Percentiles rank a stretch among this genome's conserved stretches.
phyloP scores from a whole-genome alignment of 495 filamentous ascomycete species.

The Jackrogersella multiformis region DNA sequence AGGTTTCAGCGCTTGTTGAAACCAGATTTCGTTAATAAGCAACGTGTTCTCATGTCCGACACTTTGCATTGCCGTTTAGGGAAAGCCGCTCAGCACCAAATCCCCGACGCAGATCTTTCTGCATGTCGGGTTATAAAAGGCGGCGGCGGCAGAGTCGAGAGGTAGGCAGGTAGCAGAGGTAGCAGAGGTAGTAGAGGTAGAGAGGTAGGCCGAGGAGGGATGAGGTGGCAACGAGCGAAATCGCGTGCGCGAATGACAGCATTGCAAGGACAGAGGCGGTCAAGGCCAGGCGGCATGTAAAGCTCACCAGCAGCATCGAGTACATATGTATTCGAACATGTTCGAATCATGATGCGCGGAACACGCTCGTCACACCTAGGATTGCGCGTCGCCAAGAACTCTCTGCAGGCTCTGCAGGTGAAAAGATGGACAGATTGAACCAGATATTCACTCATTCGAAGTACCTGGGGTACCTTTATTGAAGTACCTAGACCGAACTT shows the following conservation, averaged over 20 bases:
- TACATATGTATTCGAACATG: conserved; percentile 5
- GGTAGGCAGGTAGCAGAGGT: conserved; percentile 7
- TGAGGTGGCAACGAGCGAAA: conserved; percentile 40
- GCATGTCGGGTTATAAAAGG: conserved; percentile 23
- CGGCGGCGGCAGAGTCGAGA: conserved; percentile 14
- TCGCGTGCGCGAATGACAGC: conserved; percentile 42
- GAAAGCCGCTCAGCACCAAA: conserved; percentile 29
- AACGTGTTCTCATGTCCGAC: conserved; percentile 25
- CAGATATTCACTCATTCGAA: conserved; percentile 18
- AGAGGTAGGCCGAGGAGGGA: conserved; percentile 11
- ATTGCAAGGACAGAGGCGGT: conserved; percentile 43
- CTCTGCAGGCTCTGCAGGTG: conserved; percentile 37
- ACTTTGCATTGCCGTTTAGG: conserved; percentile 25
- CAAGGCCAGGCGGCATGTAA: conserved; percentile 38
- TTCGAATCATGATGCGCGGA: conserved; percentile 46
- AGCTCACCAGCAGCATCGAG: conserved; percentile 41
- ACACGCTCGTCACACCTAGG: conserved; percentile 48
- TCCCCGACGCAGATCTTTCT: conserved; percentile 22
- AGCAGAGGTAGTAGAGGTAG: neutral
- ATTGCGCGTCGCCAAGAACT: conserved; percentile 50
- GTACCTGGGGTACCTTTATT: no score
- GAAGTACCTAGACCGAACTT: conserved; percentile 1
- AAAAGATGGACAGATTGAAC: conserved; percentile 20
- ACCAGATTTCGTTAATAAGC: conserved; percentile 41
- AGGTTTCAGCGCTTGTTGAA: conserved; percentile 40